These are phyloP conservation scores for Conringia planisiliqua DNA, from an alignment of 345 rosid species.

Conservation along the genomic window DNA sequence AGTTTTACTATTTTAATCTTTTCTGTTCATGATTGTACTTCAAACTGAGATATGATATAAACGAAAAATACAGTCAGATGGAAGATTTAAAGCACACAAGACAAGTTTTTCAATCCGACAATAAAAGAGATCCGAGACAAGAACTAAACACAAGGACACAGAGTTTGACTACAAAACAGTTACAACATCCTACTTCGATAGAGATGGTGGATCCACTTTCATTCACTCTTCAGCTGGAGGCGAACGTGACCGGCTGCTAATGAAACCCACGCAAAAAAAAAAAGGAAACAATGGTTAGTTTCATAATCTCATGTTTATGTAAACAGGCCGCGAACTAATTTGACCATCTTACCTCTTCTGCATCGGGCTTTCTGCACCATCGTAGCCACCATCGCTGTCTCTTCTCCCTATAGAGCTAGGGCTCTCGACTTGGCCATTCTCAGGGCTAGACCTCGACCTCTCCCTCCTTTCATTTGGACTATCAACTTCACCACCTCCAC, in stretches of 20 bases:
- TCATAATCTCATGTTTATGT: background rate
- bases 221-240: conserved; percentile 32
- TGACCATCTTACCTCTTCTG: conserved; percentile 29
- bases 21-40: background rate
- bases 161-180: conserved; percentile 11
- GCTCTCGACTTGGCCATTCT: conserved; percentile 61
- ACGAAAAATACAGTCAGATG: background rate
- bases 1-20: too few species aligned
- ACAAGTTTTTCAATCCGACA: conserved; percentile 1
- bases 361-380: conserved; percentile 34
- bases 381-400: conserved; percentile 31
- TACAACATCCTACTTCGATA: conserved; percentile 17
- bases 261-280: background rate
- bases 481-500: conserved; percentile 38
- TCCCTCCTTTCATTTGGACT: conserved; percentile 44
- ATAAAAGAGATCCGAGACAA: background rate
- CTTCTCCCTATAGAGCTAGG: conserved; percentile 38
- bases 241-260: conserved; percentile 25
- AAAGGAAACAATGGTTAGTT: background rate
- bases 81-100: background rate
- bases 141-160: too few species aligned
- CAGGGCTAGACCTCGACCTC: conserved; percentile 43
- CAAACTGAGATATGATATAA: background rate
- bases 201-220: conserved; percentile 1
- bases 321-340: background rate